Conservation (phyloP, 768 basidiomycete genomes). For the Pleurotus djamor region DNA sequence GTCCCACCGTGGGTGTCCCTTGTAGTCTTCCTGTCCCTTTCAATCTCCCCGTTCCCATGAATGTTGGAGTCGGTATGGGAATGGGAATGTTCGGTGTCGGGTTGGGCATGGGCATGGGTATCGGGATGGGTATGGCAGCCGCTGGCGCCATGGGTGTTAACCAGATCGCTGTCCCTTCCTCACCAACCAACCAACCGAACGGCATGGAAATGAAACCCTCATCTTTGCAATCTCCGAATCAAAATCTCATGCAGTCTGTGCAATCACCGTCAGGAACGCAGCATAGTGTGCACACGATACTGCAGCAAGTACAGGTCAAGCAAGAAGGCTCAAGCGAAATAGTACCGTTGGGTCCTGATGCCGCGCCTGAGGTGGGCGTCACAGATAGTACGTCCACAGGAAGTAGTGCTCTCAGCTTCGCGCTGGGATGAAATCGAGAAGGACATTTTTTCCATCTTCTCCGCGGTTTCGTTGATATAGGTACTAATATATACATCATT, state of each 20-base stretch:
- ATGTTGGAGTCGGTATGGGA: not conserved
- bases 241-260: too few species aligned
- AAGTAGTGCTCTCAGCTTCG: conserved; percentile 2
- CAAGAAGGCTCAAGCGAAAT: not conserved
- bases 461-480: not conserved
- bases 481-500: too few species aligned
- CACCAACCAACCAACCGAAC: too few species aligned
- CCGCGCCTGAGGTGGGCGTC: too few species aligned
- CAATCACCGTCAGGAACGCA: not conserved
- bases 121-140: conserved; percentile 4
- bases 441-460: not conserved
- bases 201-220: not conserved
- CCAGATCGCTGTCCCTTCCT: too few species aligned
- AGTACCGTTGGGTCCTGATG: too few species aligned
- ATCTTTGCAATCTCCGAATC: not conserved
- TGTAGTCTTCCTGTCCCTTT: not conserved
- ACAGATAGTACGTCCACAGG: too few species aligned
- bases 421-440: conserved; percentile 1
- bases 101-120: conserved; percentile 3
- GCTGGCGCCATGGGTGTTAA: not conserved
- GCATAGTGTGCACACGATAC: not conserved
- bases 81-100: conserved; percentile 6
- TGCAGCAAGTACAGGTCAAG: not conserved
- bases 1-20: not conserved
- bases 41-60: not conserved